phyloP scores from a whole-genome alignment of 371 early-diverging fungal genomes.

The Umbelopsis sp. region DNA sequence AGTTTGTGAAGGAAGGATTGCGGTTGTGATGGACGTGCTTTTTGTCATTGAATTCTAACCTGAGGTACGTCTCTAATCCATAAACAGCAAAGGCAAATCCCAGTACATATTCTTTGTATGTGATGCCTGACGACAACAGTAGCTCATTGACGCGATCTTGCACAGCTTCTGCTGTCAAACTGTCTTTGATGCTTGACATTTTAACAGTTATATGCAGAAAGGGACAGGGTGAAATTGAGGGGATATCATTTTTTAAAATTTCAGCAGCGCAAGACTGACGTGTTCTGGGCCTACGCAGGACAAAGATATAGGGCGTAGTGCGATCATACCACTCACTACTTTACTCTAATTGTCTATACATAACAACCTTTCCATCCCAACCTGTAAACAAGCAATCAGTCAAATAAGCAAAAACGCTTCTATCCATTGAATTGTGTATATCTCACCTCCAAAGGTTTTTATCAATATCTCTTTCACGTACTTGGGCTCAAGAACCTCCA shows the following conservation, averaged over 20 bases:
- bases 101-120: conserved; percentile 80
- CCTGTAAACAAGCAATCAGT: neutral
- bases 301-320: too few species aligned
- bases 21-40: neutral
- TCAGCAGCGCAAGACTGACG: too few species aligned
- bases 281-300: too few species aligned
- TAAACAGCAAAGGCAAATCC: conserved; percentile 68
- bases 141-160: conserved; percentile 14
- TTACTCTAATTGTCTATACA: neutral
- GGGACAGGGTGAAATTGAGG: too few species aligned
- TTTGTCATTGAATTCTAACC: conserved; percentile 38
- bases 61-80: conserved; percentile 70
- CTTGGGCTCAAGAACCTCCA: conserved; percentile 37
- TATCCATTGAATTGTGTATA: neutral
- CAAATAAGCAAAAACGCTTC: neutral
- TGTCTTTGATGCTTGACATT: conserved; percentile 16
- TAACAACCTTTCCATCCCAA: neutral
- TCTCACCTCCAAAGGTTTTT: conserved; percentile 37
- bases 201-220: neutral
- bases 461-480: conserved; percentile 35
- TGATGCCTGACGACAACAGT: conserved; percentile 21
- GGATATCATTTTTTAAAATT: too few species aligned
- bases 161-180: neutral
- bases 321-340: too few species aligned
- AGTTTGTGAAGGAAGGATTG: neutral